Evolutionary conservation across 495 filamentous ascomycete species (phyloP).

Genomic region (Patellaria atrata): DNA sequence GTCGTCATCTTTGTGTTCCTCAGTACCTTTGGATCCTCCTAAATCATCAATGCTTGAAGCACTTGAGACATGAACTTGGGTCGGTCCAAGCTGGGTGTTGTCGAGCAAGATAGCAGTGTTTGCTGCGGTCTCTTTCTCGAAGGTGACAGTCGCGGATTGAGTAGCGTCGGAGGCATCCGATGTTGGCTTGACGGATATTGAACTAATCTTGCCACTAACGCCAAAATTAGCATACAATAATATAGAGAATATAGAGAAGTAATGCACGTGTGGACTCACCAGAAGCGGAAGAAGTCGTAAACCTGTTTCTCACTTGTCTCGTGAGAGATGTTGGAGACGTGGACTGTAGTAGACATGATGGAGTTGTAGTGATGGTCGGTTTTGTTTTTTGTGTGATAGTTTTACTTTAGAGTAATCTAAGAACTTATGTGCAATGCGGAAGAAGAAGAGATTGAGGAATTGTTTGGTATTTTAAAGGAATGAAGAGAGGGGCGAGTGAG

Average conservation of each 20-base stretch:
- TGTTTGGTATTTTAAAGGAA: no score
- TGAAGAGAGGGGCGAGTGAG: no score
- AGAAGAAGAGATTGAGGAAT: no score
- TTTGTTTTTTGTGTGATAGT: no score
- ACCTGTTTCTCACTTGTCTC: conserved; percentile 79
- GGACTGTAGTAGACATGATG: conserved; percentile 30
- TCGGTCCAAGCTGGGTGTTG: conserved; percentile 77
- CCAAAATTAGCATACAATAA: conserved; percentile 3
- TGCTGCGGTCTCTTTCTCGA: conserved; percentile 89
- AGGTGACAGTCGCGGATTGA: conserved; percentile 79
- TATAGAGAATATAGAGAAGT: neutral
- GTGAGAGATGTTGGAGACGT: conserved; percentile 67
- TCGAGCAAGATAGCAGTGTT: conserved; percentile 95
- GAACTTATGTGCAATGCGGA: no score
- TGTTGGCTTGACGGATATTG: conserved; percentile 57
- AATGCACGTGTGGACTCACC: conserved; percentile 39
- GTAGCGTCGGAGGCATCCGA: conserved; percentile 41
- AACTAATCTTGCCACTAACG: conserved; percentile 74
- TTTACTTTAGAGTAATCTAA: no score
- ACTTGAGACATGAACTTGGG: conserved; percentile 61
- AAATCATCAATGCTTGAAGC: conserved; percentile 45
- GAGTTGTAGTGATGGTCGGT: no score
- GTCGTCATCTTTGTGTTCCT: conserved; percentile 39
- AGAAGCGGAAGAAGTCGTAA: conserved; percentile 97
- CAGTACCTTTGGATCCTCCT: conserved; percentile 14